These are phyloP conservation scores for Ogataea salicorniae DNA, from an alignment of 805 yeast genomes.

Conservation along the genomic window DNA sequence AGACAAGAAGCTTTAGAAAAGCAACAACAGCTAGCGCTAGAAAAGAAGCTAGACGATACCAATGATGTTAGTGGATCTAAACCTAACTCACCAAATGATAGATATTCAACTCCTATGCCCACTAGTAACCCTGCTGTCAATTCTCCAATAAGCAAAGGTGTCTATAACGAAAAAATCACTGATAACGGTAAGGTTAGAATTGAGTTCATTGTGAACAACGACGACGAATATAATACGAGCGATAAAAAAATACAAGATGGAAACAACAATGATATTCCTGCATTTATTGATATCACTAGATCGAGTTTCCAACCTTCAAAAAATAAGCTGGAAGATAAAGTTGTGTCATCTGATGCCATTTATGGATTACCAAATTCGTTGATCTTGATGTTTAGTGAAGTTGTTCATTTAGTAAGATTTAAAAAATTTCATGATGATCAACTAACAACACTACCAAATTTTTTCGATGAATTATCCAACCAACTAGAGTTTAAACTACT, in stretches of 20 bases:
- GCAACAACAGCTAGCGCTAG: background rate
- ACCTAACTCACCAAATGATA: conserved; percentile 3
- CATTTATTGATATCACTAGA: conserved; percentile 40
- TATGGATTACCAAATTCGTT: conserved; percentile 84
- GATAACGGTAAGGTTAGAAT: conserved; percentile 45
- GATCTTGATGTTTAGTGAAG: conserved; percentile 65
- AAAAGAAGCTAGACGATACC: background rate
- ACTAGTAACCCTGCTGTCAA: background rate
- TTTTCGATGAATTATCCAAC: conserved; percentile 30
- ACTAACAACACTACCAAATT: conserved; percentile 29
- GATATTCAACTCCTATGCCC: background rate
- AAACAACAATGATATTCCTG: conserved; percentile 26
- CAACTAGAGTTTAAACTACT: conserved; percentile 46
- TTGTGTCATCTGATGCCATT: conserved; percentile 70
- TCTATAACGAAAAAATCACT: conserved; percentile 38
- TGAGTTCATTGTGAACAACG: conserved; percentile 35
- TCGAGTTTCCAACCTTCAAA: conserved; percentile 34
- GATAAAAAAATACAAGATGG: conserved; percentile 2
- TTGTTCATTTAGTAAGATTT: conserved; percentile 60
- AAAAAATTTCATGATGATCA: conserved; percentile 47
- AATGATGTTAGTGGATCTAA: background rate
- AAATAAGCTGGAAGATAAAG: conserved; percentile 46
- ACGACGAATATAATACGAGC: conserved; percentile 13
- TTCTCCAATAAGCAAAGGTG: conserved; percentile 22
- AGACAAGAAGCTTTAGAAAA: conserved; percentile 1